phyloP scores from a whole-genome alignment of 768 basidiomycete genomes.

The Porpolomopsis calyptriformis region DNA sequence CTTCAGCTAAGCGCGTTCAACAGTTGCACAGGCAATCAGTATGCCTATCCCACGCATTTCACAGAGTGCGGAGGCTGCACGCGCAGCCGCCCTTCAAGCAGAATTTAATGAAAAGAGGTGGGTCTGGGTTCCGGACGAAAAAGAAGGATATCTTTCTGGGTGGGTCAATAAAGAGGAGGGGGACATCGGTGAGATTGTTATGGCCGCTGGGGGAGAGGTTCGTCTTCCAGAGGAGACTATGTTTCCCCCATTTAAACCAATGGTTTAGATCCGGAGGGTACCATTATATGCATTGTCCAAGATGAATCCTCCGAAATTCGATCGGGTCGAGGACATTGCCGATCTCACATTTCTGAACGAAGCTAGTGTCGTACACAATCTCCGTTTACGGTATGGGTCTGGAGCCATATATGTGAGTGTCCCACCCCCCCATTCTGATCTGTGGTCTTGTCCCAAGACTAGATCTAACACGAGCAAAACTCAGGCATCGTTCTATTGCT shows the following conservation, averaged over 20 bases:
- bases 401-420: slow-evolving; percentile 82
- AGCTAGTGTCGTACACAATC: slow-evolving; percentile 97
- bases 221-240: slow-evolving; percentile 21
- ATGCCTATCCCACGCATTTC: slow-evolving; percentile 44
- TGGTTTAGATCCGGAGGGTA: slow-evolving; percentile 46
- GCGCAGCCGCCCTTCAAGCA: slow-evolving; percentile 81
- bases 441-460: slow-evolving; percentile 1
- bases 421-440: background rate
- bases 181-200: slow-evolving; percentile 72
- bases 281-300: slow-evolving; percentile 78
- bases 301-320: slow-evolving; percentile 99
- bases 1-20: background rate
- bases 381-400: slow-evolving; percentile 81
- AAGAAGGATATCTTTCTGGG: slow-evolving; percentile 87
- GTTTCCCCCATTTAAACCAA: background rate
- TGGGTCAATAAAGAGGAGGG: slow-evolving; percentile 87
- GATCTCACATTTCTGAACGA: slow-evolving; percentile 97
- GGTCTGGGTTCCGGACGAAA: slow-evolving; percentile 94
- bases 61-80: slow-evolving; percentile 60
- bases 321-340: slow-evolving; percentile 95
- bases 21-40: background rate
- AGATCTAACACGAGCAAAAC: slow-evolving; percentile 1
- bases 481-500: slow-evolving; percentile 4
- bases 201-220: slow-evolving; percentile 80
- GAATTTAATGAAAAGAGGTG: slow-evolving; percentile 98